phyloP scores from a whole-genome alignment of 2,329 filamentous ascomycete genomes.

The Talaromyces islandicus region DNA sequence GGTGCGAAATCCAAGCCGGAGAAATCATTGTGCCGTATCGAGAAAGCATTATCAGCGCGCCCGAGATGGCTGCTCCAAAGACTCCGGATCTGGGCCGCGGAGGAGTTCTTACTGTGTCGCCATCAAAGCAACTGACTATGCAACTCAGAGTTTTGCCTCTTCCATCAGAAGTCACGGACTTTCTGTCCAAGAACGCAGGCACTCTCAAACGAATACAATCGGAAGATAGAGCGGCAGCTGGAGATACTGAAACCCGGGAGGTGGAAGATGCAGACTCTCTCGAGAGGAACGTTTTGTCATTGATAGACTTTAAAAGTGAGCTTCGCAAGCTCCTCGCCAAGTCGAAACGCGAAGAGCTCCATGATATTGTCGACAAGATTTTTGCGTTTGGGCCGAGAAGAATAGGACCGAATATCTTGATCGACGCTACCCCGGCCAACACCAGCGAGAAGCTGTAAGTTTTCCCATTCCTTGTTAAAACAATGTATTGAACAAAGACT shows the following conservation, averaged over 20 bases:
- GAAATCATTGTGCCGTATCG: slow-evolving; percentile 93
- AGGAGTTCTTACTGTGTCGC: slow-evolving; percentile 66
- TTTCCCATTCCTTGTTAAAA: background rate
- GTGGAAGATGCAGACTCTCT: slow-evolving; percentile 53
- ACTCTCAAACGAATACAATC: slow-evolving; percentile 75
- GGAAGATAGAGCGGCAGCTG: slow-evolving; percentile 52
- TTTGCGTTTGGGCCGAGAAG: slow-evolving; percentile 83
- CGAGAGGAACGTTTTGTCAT: slow-evolving; percentile 58
- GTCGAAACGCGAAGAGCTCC: slow-evolving; percentile 68
- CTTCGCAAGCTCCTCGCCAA: slow-evolving; percentile 61
- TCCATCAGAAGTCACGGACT: slow-evolving; percentile 72
- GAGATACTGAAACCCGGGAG: slow-evolving; percentile 34
- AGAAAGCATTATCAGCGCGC: slow-evolving; percentile 79
- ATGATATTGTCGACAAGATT: slow-evolving; percentile 71
- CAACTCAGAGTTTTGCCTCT: slow-evolving; percentile 72
- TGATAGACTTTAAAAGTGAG: slow-evolving; percentile 70
- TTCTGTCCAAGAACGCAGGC: slow-evolving; percentile 71
- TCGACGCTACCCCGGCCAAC: slow-evolving; percentile 70
- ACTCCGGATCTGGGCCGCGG: slow-evolving; percentile 84
- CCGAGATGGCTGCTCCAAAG: slow-evolving; percentile 86
- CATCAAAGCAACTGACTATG: slow-evolving; percentile 79
- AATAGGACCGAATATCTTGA: slow-evolving; percentile 79
- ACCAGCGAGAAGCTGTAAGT: slow-evolving; percentile 68
- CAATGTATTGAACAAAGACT: background rate
- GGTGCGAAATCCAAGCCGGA: slow-evolving; percentile 89